Base-by-base conservation (phyloP, 2,329 filamentous ascomycete genomes). In the Pestalotiopsis sp. region DNA sequence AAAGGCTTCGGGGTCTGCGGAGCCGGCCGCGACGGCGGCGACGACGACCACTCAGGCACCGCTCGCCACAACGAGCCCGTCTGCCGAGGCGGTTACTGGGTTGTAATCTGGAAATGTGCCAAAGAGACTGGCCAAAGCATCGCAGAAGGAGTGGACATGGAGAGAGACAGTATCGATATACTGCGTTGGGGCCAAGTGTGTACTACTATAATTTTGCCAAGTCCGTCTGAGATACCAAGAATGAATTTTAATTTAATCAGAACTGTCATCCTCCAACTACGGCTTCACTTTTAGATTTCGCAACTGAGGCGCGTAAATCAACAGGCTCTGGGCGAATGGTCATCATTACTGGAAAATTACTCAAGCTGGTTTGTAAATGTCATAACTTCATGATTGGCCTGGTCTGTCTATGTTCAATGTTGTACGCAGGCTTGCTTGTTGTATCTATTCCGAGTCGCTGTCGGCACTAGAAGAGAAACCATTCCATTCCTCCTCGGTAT, bases 401-500 rank as follows among this genome's bases (percentile, higher is more conserved):
- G 31, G 6, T 52, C 45, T 52, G 20, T 45, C 4, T 45, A 45
- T 52, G n/a, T 12, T 12, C 11, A 25, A 14, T 36, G 23, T n/a
- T n/a, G 11, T 62, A 36, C 11, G 17, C 25, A 61, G 31, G 27
- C n/a, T 36, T 36, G 17, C 13, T 39, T 52, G 17, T n/a, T 3
- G 11, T n/a, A 20, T 14, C 55, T 66, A 67, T n/a, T 67, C 65
- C 13, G 65, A 67, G 36, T 67, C 65, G 5, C 65, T 67, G 17
- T 67, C 65, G 11, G 6, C n/a, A 9, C 17, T 38, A n/a, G 74
- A 66, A 12, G 88, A 86, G 72, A 90, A 90, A 3, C 87, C 88
- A 66, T 87, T 80, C 74, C 89, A 90, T 72, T 87, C 86, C 67
- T 88, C 85, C 69, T 87, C 88, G 14, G 83, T 83, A 31, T 85